Base-by-base conservation (phyloP, 768 basidiomycete genomes). In the Tephrocybe sp. region DNA sequence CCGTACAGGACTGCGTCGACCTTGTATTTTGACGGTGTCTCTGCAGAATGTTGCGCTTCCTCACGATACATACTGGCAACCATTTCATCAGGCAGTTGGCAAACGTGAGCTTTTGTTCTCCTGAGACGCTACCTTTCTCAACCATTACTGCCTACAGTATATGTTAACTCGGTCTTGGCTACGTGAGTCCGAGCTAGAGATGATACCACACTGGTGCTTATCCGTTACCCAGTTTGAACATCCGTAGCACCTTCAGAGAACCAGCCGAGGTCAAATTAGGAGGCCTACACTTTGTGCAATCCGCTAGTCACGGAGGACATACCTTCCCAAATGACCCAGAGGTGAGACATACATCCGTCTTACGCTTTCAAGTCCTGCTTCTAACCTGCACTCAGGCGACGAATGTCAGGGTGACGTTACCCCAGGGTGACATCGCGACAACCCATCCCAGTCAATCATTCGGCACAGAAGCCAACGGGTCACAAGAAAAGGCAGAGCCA, bases 1-100 rank as follows among this genome's bases (percentile, higher is more conserved):
- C 5, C 4, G 38, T 25, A 15, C 9, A 25, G 11, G 13, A 25
- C 40, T 34, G n/a, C 11, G 9, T 3, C 3, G 36, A 27, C 19
- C 4, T 9, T 26, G 31, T 4, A 42, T 22, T 8, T 9, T 30
- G n/a, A 47, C 26, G 3, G 4, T 9, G 7, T 12, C 16, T 37
- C 24, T 30, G 18, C 13, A 51, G 49, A 51, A 51, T 21, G 49
- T 51, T 31, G 49, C 42, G n/a, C 41, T 51, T 4, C 49, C 49
- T 1, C 42, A 51, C 21, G 42, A 51, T n/a, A 51, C 49, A 24
- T 51, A 26, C 24, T 51, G 49, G 49, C 49, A 51, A 31, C 49
- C 49, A 44, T 51, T 51, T 18, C 49, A 51, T 26, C 49, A 51
- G 24, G 49, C 49, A 1, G 49, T 51, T 4, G 49, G 49, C 5